Conservation (phyloP, 1,139 yeast species). For the Saccharomyces uvarum region DNA sequence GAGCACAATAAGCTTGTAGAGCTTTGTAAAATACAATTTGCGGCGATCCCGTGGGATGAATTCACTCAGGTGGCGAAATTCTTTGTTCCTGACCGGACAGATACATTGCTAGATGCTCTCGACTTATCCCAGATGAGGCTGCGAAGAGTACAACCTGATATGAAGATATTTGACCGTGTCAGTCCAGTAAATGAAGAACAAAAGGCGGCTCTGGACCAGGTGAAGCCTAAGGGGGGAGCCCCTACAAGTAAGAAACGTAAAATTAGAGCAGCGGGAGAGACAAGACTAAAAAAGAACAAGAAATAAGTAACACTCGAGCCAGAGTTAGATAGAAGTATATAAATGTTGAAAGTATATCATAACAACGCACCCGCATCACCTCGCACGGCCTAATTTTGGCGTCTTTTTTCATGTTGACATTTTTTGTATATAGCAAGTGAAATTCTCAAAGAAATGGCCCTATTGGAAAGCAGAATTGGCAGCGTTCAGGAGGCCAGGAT, state of each 20-base stretch:
- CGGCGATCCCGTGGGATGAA: slow-evolving; percentile 84
- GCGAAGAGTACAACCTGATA: not conserved
- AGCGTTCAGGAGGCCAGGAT: not conserved
- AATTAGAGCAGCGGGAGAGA: slow-evolving; percentile 60
- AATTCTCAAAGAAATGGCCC: not conserved
- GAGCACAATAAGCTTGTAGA: slow-evolving; percentile 33
- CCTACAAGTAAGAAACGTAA: slow-evolving; percentile 42
- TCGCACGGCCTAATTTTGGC: not conserved
- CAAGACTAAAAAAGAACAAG: slow-evolving; percentile 39
- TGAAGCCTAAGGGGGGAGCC: slow-evolving; percentile 10
- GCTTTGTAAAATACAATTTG: slow-evolving; percentile 47
- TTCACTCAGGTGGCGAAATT: slow-evolving; percentile 50
- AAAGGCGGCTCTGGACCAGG: slow-evolving; percentile 5
- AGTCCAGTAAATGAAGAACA: slow-evolving; percentile 1
- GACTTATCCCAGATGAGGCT: slow-evolving; percentile 35
- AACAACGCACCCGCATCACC: not conserved
- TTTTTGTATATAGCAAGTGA: not conserved
- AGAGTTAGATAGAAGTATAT: not conserved
- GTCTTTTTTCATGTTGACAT: not conserved
- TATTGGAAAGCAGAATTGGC: not conserved
- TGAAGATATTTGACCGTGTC: slow-evolving; percentile 1
- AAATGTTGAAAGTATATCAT: not conserved
- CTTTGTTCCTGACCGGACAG: slow-evolving; percentile 56
- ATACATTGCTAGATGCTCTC: slow-evolving; percentile 56
- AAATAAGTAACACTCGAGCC: not conserved